These are phyloP conservation scores for Antitrichia curtipendula DNA, from an alignment of 225 moss, liverwort and hornwort genomes.

Conservation along the genomic window DNA sequence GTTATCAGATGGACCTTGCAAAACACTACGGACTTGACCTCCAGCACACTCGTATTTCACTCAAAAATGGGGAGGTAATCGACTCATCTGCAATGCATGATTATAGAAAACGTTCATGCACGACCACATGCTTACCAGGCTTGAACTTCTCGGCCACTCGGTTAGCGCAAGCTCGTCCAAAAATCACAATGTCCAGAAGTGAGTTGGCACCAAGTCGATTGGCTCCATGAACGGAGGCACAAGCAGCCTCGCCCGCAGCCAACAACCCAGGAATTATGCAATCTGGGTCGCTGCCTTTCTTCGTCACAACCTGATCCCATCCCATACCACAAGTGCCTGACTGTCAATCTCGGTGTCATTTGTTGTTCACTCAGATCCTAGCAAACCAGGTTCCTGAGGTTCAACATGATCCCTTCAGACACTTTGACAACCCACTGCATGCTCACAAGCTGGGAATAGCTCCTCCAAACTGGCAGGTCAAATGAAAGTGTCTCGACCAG, in stretches of 20 bases:
- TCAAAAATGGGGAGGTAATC: not conserved
- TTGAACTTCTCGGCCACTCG: slow-evolving; percentile 64
- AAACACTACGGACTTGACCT: not conserved
- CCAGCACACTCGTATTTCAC: not conserved
- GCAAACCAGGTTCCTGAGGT: not conserved
- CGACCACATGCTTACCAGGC: slow-evolving; percentile 35
- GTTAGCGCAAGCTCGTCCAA: slow-evolving; percentile 88
- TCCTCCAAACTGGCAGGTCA: not conserved
- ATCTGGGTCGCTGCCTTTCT: slow-evolving; percentile 55
- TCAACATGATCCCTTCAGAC: not conserved
- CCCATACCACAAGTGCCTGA: not conserved
- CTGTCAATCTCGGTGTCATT: not conserved
- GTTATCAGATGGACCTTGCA: not conserved
- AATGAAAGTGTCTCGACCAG: not conserved
- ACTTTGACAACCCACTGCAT: not conserved
- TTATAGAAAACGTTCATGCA: not conserved
- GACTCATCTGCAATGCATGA: not conserved
- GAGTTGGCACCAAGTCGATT: slow-evolving; percentile 96
- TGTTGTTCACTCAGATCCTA: not conserved
- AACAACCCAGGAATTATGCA: slow-evolving; percentile 68
- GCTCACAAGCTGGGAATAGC: not conserved
- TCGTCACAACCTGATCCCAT: slow-evolving; percentile 65
- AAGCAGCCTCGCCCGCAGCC: slow-evolving; percentile 38
- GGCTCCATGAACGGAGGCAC: slow-evolving; percentile 50
- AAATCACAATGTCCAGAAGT: slow-evolving; percentile 85